Evolutionary conservation across 1,139 yeast species (phyloP), one percentile per base, ranked within the genome.

Genomic region (Williopsis jadinii): DNA sequence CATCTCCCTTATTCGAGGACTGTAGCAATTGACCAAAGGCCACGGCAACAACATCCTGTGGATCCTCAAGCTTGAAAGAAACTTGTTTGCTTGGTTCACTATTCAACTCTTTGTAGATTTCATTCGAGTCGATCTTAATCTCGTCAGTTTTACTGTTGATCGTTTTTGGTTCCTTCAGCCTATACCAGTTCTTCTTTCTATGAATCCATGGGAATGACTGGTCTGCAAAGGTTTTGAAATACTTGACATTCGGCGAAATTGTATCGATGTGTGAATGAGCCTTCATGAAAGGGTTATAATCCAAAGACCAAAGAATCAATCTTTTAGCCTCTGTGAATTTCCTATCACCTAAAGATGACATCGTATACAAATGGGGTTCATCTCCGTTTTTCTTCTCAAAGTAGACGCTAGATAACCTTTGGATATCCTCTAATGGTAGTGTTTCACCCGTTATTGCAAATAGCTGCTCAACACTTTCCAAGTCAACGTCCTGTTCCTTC

Each of bases 401-500:
- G 37, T 36, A 52, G 8, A 51, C 55, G 36, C 51, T 54, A 1
- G 56, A 42, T n/a, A 51, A 19, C 34, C 37, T 46, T 40, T 52
- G 56, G 13, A 53, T 51, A 10, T 50, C 51, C 11, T 45, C 45
- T n/a, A 53, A 5, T 11, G 56, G 55, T 5, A 54, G 35, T 2
- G 26, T n/a, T 10, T 42, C 47, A n/a, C 38, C 35, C 1, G 40
- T 35, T 4, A 28, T 19, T 3, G 37, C 24, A 31, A 48, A 40
- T 13, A 52, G 29, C n/a, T 41, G 32, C 3, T 40, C 43, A 11
- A 62, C 45, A 3, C 53, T 49, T 5, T 44, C 37, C 4, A 62
- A 36, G 13, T 58, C 67, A 13, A 74, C 47, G 3, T 46, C 52
- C 40, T 67, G 69, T 8, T 60, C 51, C 32, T 56, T 58, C 5